Evolutionary conservation across 768 basidiomycete species (phyloP), one percentile per base, ranked within the genome.

Genomic region (Amanita exitialis): DNA sequence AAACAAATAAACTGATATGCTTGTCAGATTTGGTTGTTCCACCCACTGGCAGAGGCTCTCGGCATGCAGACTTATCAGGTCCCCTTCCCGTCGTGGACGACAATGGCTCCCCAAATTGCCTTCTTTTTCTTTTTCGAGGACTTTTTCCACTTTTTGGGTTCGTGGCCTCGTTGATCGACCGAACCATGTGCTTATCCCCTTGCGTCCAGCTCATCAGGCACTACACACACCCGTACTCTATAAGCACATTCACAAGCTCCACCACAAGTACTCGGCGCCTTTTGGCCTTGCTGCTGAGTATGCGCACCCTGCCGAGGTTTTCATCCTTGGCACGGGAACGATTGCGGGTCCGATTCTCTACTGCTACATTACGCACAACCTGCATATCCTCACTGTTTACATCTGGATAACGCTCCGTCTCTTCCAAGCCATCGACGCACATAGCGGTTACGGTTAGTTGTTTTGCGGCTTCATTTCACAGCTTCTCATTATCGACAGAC

Each of bases 231-330:
- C 88, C 47, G 63, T 76, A 0, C 73, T 95, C 47, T 94, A 95
- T 76, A 90, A 86, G 66, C 75, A 93, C 66, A 90, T 96, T 57
- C 93, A 96, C 78, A 95, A 96, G 69, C 75, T 98, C 32, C 96
- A 99, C 66, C 96, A 98, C 79, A 90, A 92, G 62, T 96, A 91
- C 68, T 86, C 86, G 7, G 95, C 95, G 15, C 96, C 96, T 0
- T 96, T 98, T 62, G 96, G 96, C 54, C 80, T 99, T 27, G 94
- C 90, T 1, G 95, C 96, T 2, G 95, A 99, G 66, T 98, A 97
- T 63, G 94, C 96, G 1, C 96, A 99, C 67, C 96, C 96, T 0
- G 82, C 91, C 9, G 96, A 99, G 66, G 89, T 95, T 48, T 81
- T 96, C 64, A 92, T 97, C 58, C 84, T 98, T 48, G 94, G 93